Conservation (phyloP, 345 rosid genomes). For the Kernera saxatilis region DNA sequence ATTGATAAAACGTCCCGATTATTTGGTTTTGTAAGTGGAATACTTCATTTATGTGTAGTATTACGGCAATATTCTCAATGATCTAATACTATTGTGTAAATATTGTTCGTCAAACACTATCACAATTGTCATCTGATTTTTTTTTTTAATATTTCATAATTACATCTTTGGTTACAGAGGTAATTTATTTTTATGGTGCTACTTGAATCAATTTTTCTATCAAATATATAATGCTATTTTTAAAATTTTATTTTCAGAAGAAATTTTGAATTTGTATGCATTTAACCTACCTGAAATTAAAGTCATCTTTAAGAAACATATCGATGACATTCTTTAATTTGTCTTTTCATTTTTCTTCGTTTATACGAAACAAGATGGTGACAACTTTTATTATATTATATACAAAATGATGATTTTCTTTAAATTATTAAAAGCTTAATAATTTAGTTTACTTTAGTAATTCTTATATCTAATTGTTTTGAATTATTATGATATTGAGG, state of each 20-base stretch:
- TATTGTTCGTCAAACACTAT: background rate
- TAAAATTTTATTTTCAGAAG: background rate
- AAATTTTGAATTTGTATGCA: background rate
- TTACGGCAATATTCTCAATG: background rate
- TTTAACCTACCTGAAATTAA: too few relatives aligned
- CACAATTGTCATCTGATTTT: background rate
- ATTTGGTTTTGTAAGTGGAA: background rate
- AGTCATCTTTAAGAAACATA: background rate
- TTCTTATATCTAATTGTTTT: background rate
- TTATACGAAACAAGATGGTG: background rate
- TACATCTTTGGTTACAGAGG: too few relatives aligned
- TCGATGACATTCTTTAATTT: background rate
- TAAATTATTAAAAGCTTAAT: background rate
- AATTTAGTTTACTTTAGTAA: background rate
- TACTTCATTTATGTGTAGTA: background rate
- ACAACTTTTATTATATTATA: background rate
- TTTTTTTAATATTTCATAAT: too few relatives aligned
- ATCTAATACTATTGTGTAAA: background rate
- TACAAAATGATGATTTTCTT: background rate
- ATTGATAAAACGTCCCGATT: background rate
- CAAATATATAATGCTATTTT: background rate
- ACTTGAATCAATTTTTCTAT: background rate
- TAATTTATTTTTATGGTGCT: background rate
- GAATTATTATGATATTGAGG: background rate
- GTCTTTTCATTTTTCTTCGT: background rate